Percentiles rank a stretch among this genome's conserved stretches.
Evolutionary conservation across 768 basidiomycete genomes (phyloP).

Genomic region (Gymnopilus dilepis): DNA sequence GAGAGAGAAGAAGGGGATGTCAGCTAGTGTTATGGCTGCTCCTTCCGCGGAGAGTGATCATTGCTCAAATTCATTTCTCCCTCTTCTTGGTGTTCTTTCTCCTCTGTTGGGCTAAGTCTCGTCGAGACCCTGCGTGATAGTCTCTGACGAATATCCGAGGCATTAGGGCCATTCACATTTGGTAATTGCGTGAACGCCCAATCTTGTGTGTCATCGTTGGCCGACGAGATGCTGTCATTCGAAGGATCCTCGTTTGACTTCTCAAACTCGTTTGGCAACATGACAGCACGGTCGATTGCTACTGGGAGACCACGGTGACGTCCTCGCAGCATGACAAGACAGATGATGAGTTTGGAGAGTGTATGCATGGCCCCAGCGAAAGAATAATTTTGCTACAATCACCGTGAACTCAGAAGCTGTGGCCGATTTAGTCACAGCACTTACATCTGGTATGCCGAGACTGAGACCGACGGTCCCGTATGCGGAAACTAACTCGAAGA

Average conservation of each 20-base stretch:
- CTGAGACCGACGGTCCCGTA: conserved; percentile 91
- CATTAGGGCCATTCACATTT: conserved; percentile 20
- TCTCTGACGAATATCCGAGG: conserved; percentile 22
- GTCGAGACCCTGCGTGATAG: conserved; percentile 16
- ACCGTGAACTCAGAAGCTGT: background rate
- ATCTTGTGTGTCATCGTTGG: background rate
- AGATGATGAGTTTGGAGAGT: conserved; percentile 87
- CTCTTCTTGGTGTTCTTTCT: background rate
- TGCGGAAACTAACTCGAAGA: conserved; percentile 88
- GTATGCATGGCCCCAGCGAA: conserved; percentile 79
- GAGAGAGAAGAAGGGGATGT: background rate
- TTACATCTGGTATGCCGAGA: conserved; percentile 82
- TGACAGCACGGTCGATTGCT: conserved; percentile 86
- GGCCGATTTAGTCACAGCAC: conserved; percentile 26
- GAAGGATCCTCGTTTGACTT: conserved; percentile 29
- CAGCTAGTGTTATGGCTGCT: conserved; percentile 1
- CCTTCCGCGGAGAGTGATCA: background rate
- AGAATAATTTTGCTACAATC: conserved; percentile 73
- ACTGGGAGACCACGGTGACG: conserved; percentile 89
- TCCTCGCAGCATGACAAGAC: conserved; percentile 91
- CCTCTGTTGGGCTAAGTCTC: conserved; percentile 6
- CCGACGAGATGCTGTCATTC: conserved; percentile 3
- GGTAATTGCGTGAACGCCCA: conserved; percentile 21
- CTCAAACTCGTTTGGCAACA: conserved; percentile 73
- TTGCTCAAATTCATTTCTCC: background rate